Percentiles rank a stretch among this genome's conserved stretches.
These are phyloP conservation scores for Luffa acutangula DNA, from an alignment of 306 rosid species.

Conservation along the genomic window DNA sequence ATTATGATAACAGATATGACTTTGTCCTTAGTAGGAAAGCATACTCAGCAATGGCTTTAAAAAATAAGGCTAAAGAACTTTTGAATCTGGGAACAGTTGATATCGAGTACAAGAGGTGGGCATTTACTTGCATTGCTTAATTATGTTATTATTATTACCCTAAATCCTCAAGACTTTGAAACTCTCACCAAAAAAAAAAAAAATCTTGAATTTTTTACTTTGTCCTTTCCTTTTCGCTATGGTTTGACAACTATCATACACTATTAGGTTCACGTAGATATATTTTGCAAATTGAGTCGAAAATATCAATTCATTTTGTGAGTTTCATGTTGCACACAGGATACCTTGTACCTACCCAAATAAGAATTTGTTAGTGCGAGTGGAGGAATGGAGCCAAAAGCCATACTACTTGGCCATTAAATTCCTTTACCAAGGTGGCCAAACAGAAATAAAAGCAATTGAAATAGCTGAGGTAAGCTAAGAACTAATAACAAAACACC, in stretches of 20 bases:
- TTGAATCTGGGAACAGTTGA: conserved; percentile 53
- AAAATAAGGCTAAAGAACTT: conserved; percentile 27
- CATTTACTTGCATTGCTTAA: no score
- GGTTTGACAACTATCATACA: no score
- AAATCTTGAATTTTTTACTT: no score
- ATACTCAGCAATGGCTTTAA: conserved; percentile 50
- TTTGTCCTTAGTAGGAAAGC: conserved; percentile 74
- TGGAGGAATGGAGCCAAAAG: conserved; percentile 80
- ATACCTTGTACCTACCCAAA: conserved; percentile 58
- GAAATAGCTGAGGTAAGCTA: conserved; percentile 69
- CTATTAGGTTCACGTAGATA: no score
- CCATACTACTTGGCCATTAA: conserved; percentile 50
- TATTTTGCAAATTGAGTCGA: no score
- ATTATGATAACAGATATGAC: conserved; percentile 38
- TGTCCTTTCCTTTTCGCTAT: no score
- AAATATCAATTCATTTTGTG: neutral
- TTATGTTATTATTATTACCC: no score
- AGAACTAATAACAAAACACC: neutral
- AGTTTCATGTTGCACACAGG: conserved; percentile 27
- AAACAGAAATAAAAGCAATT: conserved; percentile 64
- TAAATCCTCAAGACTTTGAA: no score
- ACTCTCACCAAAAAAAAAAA: no score
- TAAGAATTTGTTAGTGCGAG: conserved; percentile 51
- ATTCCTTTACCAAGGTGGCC: conserved; percentile 82
- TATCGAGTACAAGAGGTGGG: conserved; percentile 61